phyloP scores from a whole-genome alignment of 495 filamentous ascomycete species.

The Cudoniella acicularis region DNA sequence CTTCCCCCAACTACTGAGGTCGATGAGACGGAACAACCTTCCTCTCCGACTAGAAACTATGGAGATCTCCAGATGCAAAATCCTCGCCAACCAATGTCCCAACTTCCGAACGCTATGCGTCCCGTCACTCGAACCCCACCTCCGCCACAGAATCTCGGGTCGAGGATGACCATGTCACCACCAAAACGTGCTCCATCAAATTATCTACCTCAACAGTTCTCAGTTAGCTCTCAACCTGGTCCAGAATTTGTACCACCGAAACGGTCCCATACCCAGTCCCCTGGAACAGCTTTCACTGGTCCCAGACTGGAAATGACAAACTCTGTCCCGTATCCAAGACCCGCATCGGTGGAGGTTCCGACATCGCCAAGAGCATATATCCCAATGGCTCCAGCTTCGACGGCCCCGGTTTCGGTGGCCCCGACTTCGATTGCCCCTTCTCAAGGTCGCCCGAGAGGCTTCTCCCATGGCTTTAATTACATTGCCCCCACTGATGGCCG shows the following conservation, averaged over 20 bases:
- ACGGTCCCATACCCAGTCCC: slow-evolving; percentile 85
- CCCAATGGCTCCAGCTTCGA: not conserved
- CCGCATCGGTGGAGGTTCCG: slow-evolving; percentile 31
- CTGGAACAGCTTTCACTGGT: slow-evolving; percentile 41
- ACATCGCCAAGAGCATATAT: slow-evolving; percentile 13
- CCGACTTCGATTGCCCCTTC: slow-evolving; percentile 24
- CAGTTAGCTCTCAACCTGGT: slow-evolving; percentile 35
- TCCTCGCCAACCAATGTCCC: slow-evolving; percentile 1
- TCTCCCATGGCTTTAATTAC: slow-evolving; percentile 48
- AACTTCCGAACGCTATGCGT: slow-evolving; percentile 23
- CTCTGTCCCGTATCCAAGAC: slow-evolving; percentile 31
- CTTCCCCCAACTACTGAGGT: slow-evolving; percentile 52
- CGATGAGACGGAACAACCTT: slow-evolving; percentile 41
- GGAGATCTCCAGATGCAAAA: slow-evolving; percentile 18
- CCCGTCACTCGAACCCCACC: slow-evolving; percentile 39
- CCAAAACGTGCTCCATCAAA: slow-evolving; percentile 48
- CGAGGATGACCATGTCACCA: slow-evolving; percentile 41
- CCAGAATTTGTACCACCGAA: slow-evolving; percentile 41
- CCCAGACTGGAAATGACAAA: slow-evolving; percentile 23
- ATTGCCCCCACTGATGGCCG: slow-evolving; percentile 74
- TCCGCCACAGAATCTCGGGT: slow-evolving; percentile 32
- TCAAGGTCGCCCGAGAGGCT: slow-evolving; percentile 19
- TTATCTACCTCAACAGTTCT: slow-evolving; percentile 37
- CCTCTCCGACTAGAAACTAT: slow-evolving; percentile 21
- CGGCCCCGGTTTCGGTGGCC: not conserved